phyloP scores from a whole-genome alignment of 2,329 filamentous ascomycete genomes.

The Orbilia quercus region DNA sequence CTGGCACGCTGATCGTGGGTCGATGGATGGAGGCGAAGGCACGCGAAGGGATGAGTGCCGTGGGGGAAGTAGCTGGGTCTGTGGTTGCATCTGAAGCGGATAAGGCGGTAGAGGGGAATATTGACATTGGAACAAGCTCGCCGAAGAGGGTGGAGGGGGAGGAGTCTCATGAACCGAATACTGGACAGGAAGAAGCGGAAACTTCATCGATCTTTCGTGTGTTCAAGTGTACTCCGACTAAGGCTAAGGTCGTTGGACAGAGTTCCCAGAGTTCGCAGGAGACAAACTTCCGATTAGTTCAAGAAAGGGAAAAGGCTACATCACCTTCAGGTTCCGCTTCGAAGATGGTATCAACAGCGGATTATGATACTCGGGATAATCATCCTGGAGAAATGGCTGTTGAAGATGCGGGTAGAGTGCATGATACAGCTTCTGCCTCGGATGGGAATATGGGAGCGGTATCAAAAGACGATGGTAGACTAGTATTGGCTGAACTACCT shows the following conservation, averaged over 20 bases:
- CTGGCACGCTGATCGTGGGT: not conserved
- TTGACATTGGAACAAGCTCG: not conserved
- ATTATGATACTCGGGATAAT: not conserved
- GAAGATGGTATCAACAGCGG: not conserved
- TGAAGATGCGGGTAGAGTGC: too few species aligned
- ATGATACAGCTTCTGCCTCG: not conserved
- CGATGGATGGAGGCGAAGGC: not conserved
- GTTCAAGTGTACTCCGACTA: not conserved
- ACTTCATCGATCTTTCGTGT: not conserved
- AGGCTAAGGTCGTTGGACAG: too few species aligned
- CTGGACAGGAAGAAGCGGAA: not conserved
- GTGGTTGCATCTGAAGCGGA: not conserved
- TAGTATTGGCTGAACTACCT: not conserved
- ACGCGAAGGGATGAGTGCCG: not conserved
- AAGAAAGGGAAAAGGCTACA: not conserved
- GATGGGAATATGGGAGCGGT: not conserved
- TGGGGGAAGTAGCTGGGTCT: not conserved
- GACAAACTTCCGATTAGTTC: not conserved
- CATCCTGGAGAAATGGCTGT: too few species aligned
- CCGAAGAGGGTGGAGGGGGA: too few species aligned
- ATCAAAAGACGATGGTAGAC: not conserved
- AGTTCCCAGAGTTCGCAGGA: not conserved
- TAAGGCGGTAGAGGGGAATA: not conserved
- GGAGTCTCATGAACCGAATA: too few species aligned
- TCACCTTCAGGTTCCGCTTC: not conserved